Evolutionary conservation across 768 basidiomycete species (phyloP).

Genomic region (Russula dissimulans): DNA sequence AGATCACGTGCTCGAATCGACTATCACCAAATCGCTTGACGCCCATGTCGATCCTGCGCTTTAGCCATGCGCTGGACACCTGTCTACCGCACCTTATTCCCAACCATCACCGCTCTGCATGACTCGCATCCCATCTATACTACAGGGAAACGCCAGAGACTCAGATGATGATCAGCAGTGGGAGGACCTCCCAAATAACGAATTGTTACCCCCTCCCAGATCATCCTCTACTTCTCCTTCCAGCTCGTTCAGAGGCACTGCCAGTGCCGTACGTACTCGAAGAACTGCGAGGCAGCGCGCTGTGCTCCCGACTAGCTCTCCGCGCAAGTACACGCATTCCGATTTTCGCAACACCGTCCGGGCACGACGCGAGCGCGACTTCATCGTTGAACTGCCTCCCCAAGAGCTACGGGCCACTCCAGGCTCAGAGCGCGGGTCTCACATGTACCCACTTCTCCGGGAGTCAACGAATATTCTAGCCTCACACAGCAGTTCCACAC

Average conservation of each 20-base stretch:
- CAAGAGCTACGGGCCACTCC: not conserved
- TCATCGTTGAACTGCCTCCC: not conserved
- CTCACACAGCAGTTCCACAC: not conserved
- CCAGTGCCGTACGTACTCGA: not conserved
- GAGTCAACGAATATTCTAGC: not conserved
- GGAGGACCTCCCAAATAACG: constrained; percentile 6
- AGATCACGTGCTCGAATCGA: not conserved
- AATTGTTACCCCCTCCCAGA: not conserved
- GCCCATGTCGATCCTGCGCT: not conserved
- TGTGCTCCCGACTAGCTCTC: not conserved
- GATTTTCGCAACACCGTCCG: not conserved
- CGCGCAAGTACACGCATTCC: not conserved
- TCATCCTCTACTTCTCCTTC: not conserved
- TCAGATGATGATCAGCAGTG: constrained; percentile 1
- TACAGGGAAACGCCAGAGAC: not conserved
- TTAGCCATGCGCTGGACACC: not conserved
- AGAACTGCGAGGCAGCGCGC: not conserved
- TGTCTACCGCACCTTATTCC: not conserved
- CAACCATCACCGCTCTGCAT: not conserved
- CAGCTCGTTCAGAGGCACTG: not conserved
- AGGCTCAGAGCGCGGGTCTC: not conserved
- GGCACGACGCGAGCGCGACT: not conserved
- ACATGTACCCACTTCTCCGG: not conserved
- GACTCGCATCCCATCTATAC: not conserved
- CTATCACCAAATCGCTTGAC: no score